These are phyloP conservation scores for Monosporascus sp. DNA, from an alignment of 2,329 filamentous ascomycete genomes.

Conservation along the genomic window DNA sequence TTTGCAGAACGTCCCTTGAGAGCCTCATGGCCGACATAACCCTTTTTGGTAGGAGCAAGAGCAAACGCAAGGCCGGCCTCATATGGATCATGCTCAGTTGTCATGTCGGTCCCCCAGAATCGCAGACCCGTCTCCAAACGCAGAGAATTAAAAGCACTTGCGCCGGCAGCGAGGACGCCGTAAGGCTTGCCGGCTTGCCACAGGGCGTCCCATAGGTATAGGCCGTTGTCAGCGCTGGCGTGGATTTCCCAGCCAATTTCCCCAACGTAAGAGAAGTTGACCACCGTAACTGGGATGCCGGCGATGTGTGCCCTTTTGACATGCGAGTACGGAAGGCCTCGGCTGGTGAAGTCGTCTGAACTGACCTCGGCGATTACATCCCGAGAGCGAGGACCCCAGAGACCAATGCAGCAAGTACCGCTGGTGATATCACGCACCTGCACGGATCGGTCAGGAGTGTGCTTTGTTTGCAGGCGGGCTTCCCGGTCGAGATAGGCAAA, in stretches of 20 bases:
- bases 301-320: conserved; percentile 44
- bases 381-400: conserved; percentile 55
- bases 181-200: conserved; percentile 49
- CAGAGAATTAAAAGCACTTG: conserved; percentile 52
- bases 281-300: conserved; percentile 51
- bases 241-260: conserved; percentile 61
- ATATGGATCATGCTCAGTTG: conserved; percentile 54
- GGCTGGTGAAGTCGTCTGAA: conserved; percentile 39
- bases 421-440: conserved; percentile 56
- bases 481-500: conserved; percentile 49
- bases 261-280: conserved; percentile 56
- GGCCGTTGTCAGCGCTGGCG: conserved; percentile 53
- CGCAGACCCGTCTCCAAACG: conserved; percentile 57
- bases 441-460: conserved; percentile 35
- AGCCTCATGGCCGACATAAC: conserved; percentile 48
- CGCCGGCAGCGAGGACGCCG: conserved; percentile 54
- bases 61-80: conserved; percentile 52
- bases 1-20: conserved; percentile 37
- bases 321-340: conserved; percentile 44
- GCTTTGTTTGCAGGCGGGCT: conserved; percentile 42
- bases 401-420: conserved; percentile 55
- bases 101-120: conserved; percentile 54
- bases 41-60: conserved; percentile 40
- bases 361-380: conserved; percentile 45
- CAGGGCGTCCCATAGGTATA: conserved; percentile 53